A percentile compares a stretch with the other conserved stretches of the same genome.
phyloP scores from a whole-genome alignment of 208 protist genomes.

The Trypanosoma theileri region DNA sequence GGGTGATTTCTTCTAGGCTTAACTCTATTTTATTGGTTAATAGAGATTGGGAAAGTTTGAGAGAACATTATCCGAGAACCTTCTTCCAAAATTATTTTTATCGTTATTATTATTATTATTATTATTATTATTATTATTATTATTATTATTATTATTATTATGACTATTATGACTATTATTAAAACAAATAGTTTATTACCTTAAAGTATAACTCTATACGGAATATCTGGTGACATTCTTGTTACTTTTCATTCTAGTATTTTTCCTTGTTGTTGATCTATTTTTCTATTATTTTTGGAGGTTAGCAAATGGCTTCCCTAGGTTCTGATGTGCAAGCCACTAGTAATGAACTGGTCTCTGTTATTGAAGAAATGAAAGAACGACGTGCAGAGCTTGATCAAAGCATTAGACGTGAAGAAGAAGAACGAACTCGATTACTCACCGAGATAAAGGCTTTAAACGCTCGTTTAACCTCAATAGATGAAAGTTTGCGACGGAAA shows the following conservation, averaged over 20 bases:
- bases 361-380: conserved; percentile 91
- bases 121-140: too few relatives aligned
- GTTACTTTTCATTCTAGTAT: not conserved
- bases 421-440: conserved; percentile 49
- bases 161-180: too few relatives aligned
- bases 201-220: too few relatives aligned
- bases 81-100: too few relatives aligned
- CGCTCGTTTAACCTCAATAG: conserved; percentile 39
- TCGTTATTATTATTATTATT: too few relatives aligned
- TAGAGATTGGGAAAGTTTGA: too few relatives aligned
- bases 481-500: conserved; percentile 64
- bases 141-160: too few relatives aligned
- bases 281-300: not conserved
- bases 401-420: conserved; percentile 76
- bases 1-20: too few relatives aligned
- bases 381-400: conserved; percentile 59
- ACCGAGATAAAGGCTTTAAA: conserved; percentile 60
- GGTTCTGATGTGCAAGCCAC: conserved; percentile 83
- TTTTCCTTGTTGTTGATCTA: not conserved
- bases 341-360: conserved; percentile 82
- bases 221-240: not conserved
- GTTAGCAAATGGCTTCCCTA: conserved; percentile 61
- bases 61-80: too few relatives aligned
- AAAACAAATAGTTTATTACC: too few relatives aligned
- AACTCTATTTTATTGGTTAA: too few relatives aligned